Evolutionary conservation across 306 rosid genomes (phyloP), one percentile per base, ranked within the genome.

Genomic region (Vigna trinervia): DNA sequence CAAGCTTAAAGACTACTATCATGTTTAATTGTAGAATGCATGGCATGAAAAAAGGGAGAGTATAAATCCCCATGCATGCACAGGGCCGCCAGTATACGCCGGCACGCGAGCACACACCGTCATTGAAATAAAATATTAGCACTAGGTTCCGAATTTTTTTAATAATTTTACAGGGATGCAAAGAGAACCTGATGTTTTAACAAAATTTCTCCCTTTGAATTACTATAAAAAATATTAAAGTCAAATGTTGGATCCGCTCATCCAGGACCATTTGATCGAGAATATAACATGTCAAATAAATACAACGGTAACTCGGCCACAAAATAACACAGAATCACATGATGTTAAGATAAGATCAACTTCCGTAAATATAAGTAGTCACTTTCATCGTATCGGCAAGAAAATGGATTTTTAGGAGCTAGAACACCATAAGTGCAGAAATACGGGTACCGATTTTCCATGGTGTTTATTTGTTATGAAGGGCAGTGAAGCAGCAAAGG

Each of bases 201-300:
- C 43, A 13, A 38, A 10, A 39, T 56, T 23, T 10, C 77, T 7
- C 38, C 51, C 36, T 36, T 36, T 56, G 12, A 23, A 12, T 72
- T 53, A 54, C 77, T 57, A 14, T 28, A 73, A 39, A 69, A 53
- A 36, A 12, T 38, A 12, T 71, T 52, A 36, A 26, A 71, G 50
- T 28, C 65, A 32, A 6, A 53, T 19, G 50, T 54, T 54, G 51
- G 52, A 53, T 52, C 28, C 20, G 36, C 47, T 6, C 12, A 70
- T 70, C 26, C 61, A n/a, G 32, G 60, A 8, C 12, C 19, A 51
- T 70, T n/a, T 70, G 62, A 70, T 6, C 19, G 34, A 69, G 19
- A 50, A 32, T 47, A 17, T n/a, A 17, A 32, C 47, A 51, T 30
- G 48, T 15, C 48, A 52, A 34, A 51, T 26, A 69, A 28, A 70